phyloP scores from a whole-genome alignment of 306 rosid genomes.

The Rosa multiflora region DNA sequence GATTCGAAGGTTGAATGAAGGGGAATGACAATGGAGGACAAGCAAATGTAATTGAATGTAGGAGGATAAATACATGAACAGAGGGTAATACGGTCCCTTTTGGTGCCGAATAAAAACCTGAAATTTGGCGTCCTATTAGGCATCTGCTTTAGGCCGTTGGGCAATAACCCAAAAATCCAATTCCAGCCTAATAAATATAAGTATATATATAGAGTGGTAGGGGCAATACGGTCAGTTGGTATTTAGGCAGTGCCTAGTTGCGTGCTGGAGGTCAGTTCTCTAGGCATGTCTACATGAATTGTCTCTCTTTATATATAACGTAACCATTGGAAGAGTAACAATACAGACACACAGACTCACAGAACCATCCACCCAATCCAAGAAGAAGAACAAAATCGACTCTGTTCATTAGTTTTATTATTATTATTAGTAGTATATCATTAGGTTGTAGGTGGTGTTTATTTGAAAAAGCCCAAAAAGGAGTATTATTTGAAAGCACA shows the following conservation, averaged over 20 bases:
- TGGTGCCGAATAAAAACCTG: no score
- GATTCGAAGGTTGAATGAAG: no score
- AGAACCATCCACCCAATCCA: background rate
- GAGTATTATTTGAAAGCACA: slow-evolving; percentile 13
- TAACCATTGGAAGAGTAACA: background rate
- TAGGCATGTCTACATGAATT: background rate
- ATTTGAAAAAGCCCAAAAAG: background rate
- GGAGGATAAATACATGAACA: no score
- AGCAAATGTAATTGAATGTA: no score
- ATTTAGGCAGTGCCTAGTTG: background rate
- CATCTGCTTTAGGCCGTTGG: no score
- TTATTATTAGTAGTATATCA: background rate
- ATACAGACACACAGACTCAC: background rate
- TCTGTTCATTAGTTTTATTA: background rate
- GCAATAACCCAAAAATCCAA: no score
- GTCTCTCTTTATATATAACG: no score
- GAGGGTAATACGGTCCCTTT: no score
- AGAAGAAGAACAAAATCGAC: background rate
- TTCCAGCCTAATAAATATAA: no score
- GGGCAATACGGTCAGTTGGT: background rate
- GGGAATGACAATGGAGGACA: no score
- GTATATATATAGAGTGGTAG: background rate
- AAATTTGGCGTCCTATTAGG: no score
- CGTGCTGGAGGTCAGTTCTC: slow-evolving; percentile 8
- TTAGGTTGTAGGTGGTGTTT: background rate